Evolutionary conservation across 352 stramenopile species (phyloP).

Genomic region (Phytophthora citrophthora): DNA sequence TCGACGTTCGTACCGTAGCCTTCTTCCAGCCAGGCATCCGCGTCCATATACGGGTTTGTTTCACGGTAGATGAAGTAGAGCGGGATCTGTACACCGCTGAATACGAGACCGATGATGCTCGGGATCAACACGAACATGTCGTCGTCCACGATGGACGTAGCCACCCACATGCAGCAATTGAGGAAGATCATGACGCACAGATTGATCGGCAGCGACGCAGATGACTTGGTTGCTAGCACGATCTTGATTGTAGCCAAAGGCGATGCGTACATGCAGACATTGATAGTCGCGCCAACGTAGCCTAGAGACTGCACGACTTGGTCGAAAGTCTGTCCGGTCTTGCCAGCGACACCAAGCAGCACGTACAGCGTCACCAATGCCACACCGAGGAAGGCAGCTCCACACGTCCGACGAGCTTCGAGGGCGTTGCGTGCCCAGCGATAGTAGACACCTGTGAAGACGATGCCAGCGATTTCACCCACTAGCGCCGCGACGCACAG

Average conservation of each 20-base stretch:
- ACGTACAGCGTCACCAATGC: constrained; percentile 41
- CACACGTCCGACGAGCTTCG: constrained; percentile 20
- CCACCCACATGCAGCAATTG: constrained; percentile 67
- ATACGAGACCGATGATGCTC: constrained; percentile 43
- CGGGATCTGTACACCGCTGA: constrained; percentile 52
- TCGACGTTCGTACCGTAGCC: constrained; percentile 20
- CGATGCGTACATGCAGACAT: constrained; percentile 61
- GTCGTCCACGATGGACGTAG: constrained; percentile 48
- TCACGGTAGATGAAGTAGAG: constrained; percentile 62
- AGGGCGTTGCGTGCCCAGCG: constrained; percentile 22
- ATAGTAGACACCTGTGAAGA: constrained; percentile 40
- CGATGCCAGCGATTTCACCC: constrained; percentile 20
- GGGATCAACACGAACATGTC: constrained; percentile 59
- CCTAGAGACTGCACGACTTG: constrained; percentile 35
- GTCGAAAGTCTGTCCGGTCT: constrained; percentile 34
- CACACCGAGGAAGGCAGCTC: constrained; percentile 15
- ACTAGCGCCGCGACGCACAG: constrained; percentile 26
- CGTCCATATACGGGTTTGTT: constrained; percentile 19
- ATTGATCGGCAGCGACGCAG: constrained; percentile 57
- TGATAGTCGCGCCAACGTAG: constrained; percentile 49
- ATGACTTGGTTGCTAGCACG: constrained; percentile 60
- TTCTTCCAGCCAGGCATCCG: constrained; percentile 30
- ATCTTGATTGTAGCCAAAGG: constrained; percentile 57
- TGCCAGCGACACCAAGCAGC: constrained; percentile 36
- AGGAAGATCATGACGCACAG: constrained; percentile 53